Conservation (phyloP, 1,284 basidiomycete species). For the Tremellales sp. region DNA sequence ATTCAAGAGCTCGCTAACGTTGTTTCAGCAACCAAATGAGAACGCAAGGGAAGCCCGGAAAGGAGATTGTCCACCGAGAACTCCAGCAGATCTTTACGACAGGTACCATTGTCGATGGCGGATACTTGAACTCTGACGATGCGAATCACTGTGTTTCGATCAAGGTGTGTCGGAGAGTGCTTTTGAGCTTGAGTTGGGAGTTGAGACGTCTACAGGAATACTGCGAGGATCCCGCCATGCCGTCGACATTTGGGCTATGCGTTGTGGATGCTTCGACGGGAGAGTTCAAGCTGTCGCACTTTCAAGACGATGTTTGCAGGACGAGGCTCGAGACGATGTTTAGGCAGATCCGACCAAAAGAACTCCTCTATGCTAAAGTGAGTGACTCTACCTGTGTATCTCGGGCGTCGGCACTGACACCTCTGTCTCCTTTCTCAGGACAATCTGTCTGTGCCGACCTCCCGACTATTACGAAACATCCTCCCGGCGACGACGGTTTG, state of each 20-base stretch:
- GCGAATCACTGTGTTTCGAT: conserved; percentile 92
- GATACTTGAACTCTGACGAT: conserved; percentile 86
- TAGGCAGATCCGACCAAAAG: conserved; percentile 88
- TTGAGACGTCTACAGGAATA: conserved; percentile 35
- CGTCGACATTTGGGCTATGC: conserved; percentile 73
- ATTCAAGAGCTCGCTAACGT: not conserved
- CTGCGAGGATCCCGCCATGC: conserved; percentile 21
- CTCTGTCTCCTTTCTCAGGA: conserved; percentile 59
- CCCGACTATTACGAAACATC: conserved; percentile 71
- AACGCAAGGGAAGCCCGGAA: conserved; percentile 32
- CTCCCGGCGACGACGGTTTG: conserved; percentile 76
- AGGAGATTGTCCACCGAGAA: conserved; percentile 80
- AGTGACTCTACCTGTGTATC: conserved; percentile 8
- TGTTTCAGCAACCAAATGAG: conserved; percentile 53
- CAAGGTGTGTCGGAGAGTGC: conserved; percentile 52
- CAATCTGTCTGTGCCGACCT: conserved; percentile 74
- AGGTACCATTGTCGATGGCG: conserved; percentile 90
- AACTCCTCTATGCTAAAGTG: conserved; percentile 88
- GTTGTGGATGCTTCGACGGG: conserved; percentile 95
- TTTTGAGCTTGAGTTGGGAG: conserved; percentile 1
- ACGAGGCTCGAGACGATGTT: conserved; percentile 92
- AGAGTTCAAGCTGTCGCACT: conserved; percentile 86
- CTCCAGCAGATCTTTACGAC: conserved; percentile 95
- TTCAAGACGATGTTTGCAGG: conserved; percentile 87
- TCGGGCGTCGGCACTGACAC: conserved; percentile 29